phyloP scores from a whole-genome alignment of 2,329 filamentous ascomycete species.

The Penicillium sp. region DNA sequence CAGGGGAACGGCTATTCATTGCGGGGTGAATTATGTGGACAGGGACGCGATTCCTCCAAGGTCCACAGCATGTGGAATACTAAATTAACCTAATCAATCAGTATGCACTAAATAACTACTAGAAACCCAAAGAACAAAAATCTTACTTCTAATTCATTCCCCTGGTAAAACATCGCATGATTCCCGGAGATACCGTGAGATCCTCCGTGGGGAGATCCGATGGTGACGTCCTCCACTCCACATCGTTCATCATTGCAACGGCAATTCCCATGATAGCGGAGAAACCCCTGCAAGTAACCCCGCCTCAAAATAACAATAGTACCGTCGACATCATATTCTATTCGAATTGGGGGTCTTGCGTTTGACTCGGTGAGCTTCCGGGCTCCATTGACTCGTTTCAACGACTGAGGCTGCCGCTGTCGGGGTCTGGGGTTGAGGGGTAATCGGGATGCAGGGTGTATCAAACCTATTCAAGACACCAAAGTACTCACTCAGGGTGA shows the following conservation, averaged over 20 bases:
- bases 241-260: not conserved
- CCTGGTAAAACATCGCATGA: not conserved
- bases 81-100: not conserved
- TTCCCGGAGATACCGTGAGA: not conserved
- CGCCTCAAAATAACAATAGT: not conserved
- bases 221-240: conserved; percentile 23
- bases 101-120: not conserved
- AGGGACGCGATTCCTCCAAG: conserved; percentile 12
- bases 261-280: not conserved
- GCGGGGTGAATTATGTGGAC: not conserved
- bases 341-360: not conserved
- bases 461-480: not conserved
- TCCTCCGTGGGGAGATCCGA: conserved; percentile 4
- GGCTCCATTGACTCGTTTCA: not conserved
- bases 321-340: not conserved
- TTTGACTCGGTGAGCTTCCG: not conserved
- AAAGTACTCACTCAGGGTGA: not conserved
- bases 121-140: not conserved
- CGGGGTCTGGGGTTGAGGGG: not conserved
- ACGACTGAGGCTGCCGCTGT: not conserved
- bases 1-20: not conserved
- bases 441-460: not conserved
- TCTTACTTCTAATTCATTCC: not conserved
- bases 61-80: not conserved
- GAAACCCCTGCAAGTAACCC: not conserved